These are phyloP conservation scores for Cladophialophora yegresii DNA, from an alignment of 2,329 filamentous ascomycete genomes.

Conservation along the genomic window DNA sequence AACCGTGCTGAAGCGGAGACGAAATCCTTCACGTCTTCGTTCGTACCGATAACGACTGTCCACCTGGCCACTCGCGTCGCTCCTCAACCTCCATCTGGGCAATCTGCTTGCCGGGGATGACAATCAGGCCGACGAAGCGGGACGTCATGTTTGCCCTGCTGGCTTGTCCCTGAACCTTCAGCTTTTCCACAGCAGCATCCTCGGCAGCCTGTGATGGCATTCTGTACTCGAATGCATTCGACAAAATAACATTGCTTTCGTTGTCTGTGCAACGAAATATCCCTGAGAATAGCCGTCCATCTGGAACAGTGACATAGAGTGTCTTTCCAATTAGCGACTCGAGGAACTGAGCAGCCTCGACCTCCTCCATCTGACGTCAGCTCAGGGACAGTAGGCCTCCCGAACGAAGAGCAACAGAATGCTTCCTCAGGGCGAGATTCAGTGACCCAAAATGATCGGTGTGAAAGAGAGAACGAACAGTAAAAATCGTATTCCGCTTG, in stretches of 20 bases:
- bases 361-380: conserved; percentile 30
- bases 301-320: conserved; percentile 33
- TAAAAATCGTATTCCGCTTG: not conserved
- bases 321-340: conserved; percentile 36
- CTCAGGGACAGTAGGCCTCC: not conserved
- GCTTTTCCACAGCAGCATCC: conserved; percentile 45
- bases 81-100: conserved; percentile 86
- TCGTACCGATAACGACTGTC: conserved; percentile 28
- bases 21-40: conserved; percentile 24
- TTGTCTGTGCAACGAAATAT: conserved; percentile 93
- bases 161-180: conserved; percentile 42
- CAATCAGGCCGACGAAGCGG: conserved; percentile 83
- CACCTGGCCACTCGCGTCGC: conserved; percentile 32
- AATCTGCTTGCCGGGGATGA: conserved; percentile 84
- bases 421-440: not conserved
- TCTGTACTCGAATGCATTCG: conserved; percentile 86
- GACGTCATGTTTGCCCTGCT: conserved; percentile 73
- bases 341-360: conserved; percentile 33
- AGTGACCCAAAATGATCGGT: not conserved
- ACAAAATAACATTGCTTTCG: conserved; percentile 83
- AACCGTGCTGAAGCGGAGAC: not conserved
- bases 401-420: too few relatives aligned
- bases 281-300: conserved; percentile 78
- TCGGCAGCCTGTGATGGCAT: conserved; percentile 61
- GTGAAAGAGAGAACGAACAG: not conserved